Evolutionary conservation across 129 eudicot species (phyloP).

Genomic region (Centella asiatica): DNA sequence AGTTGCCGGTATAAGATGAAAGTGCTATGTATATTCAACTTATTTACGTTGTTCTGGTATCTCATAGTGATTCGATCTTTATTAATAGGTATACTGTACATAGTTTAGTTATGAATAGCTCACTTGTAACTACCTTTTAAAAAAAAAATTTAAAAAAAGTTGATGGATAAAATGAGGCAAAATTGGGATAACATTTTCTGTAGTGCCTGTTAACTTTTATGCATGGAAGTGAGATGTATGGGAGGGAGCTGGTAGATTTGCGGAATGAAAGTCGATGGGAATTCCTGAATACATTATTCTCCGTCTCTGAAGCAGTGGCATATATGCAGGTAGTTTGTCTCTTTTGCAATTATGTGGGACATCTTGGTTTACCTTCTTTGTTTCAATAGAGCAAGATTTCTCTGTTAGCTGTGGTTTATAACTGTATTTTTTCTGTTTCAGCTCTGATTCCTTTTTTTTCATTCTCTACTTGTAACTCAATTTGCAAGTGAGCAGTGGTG

Average conservation of each 20-base stretch:
- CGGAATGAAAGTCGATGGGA: constrained; percentile 91
- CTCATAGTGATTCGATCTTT: constrained; percentile 2
- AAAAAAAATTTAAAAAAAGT: too few relatives aligned
- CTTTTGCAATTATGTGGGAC: constrained; percentile 7
- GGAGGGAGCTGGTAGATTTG: constrained; percentile 95
- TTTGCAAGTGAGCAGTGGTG: background rate
- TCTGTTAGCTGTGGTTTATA: background rate
- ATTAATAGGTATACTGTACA: background rate
- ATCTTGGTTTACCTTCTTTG: constrained; percentile 6
- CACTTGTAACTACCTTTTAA: constrained; percentile 12
- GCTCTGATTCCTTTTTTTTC: background rate
- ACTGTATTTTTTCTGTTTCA: background rate
- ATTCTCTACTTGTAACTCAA: background rate
- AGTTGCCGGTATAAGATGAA: background rate
- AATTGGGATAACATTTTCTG: constrained; percentile 13
- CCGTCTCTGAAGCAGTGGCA: constrained; percentile 97
- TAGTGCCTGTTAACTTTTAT: constrained; percentile 27
- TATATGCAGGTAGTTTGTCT: constrained; percentile 77
- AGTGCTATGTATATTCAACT: background rate
- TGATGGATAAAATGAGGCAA: constrained; percentile 10
- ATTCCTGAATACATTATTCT: constrained; percentile 85
- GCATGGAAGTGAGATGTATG: constrained; percentile 89
- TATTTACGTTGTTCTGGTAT: background rate
- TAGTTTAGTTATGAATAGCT: constrained; percentile 10
- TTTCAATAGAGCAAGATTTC: constrained; percentile 9